Evolutionary conservation across 2,329 filamentous ascomycete species (phyloP).

Genomic region (Neofusicoccum sp.): DNA sequence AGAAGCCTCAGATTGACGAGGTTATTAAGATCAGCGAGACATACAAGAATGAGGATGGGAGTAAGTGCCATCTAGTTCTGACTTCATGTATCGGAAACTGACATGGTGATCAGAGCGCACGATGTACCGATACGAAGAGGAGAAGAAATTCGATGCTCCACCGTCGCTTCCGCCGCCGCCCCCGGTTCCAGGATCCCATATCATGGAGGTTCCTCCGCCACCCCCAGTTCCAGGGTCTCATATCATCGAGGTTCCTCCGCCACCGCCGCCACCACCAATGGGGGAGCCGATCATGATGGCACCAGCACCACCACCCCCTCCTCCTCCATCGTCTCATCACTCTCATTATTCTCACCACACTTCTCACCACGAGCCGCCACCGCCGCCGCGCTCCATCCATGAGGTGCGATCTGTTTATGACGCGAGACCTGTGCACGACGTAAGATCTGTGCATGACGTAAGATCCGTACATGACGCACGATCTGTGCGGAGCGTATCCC

Average conservation of each 20-base stretch:
- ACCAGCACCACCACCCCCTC: not conserved
- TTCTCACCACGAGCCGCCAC: slow-evolving; percentile 15
- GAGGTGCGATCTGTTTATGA: slow-evolving; percentile 32
- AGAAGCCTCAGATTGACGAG: slow-evolving; percentile 89
- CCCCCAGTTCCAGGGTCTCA: slow-evolving; percentile 15
- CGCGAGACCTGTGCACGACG: not conserved
- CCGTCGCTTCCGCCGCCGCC: slow-evolving; percentile 15
- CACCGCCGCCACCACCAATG: slow-evolving; percentile 19
- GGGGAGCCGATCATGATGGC: no score
- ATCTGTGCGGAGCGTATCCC: slow-evolving; percentile 37
- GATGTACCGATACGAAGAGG: slow-evolving; percentile 20
- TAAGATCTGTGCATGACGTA: not conserved
- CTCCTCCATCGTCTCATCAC: slow-evolving; percentile 3
- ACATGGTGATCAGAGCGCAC: slow-evolving; percentile 28
- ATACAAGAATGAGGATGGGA: slow-evolving; percentile 54
- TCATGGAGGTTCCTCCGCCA: slow-evolving; percentile 25
- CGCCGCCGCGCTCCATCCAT: slow-evolving; percentile 20
- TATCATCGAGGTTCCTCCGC: slow-evolving; percentile 33
- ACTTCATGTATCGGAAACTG: slow-evolving; percentile 31
- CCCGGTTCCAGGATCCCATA: not conserved
- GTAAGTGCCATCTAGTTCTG: slow-evolving; percentile 32
- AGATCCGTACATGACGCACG: slow-evolving; percentile 32
- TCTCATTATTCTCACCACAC: slow-evolving; percentile 14
- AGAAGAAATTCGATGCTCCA: slow-evolving; percentile 20
- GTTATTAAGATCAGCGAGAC: slow-evolving; percentile 81